Evolutionary conservation across 2,329 filamentous ascomycete genomes (phyloP).

Genomic region (Periconia sp.): DNA sequence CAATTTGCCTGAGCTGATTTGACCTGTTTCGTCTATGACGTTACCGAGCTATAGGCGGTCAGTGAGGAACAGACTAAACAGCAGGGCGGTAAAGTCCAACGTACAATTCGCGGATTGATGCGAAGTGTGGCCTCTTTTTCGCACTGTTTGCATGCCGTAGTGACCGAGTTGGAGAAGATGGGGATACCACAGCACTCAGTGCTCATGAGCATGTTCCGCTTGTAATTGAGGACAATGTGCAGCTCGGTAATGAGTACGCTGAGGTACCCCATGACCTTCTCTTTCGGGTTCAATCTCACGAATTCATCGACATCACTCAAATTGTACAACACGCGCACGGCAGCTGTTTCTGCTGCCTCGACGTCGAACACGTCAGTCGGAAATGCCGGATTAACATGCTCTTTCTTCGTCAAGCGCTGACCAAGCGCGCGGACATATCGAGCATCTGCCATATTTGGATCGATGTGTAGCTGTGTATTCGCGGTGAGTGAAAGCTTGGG

Average conservation of each 20-base stretch:
- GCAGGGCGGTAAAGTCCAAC: slow-evolving; percentile 10
- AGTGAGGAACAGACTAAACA: background rate
- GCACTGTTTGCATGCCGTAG: slow-evolving; percentile 50
- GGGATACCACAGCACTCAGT: slow-evolving; percentile 60
- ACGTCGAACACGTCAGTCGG: slow-evolving; percentile 42
- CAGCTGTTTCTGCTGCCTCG: slow-evolving; percentile 24
- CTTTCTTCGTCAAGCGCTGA: slow-evolving; percentile 54
- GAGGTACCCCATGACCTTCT: slow-evolving; percentile 52
- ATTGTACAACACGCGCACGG: slow-evolving; percentile 48
- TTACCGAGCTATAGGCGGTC: slow-evolving; percentile 44
- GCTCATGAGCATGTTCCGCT: slow-evolving; percentile 53
- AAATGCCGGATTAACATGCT: slow-evolving; percentile 59
- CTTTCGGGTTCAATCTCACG: slow-evolving; percentile 27
- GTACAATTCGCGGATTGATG: slow-evolving; percentile 51
- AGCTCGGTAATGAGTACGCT: slow-evolving; percentile 52
- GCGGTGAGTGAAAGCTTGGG: slow-evolving; percentile 45
- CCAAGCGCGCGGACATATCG: slow-evolving; percentile 61
- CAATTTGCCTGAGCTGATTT: slow-evolving; percentile 58
- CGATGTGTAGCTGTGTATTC: slow-evolving; percentile 60
- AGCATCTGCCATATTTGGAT: slow-evolving; percentile 61
- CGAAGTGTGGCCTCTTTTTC: slow-evolving; percentile 42
- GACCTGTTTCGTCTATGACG: slow-evolving; percentile 63
- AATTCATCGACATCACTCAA: slow-evolving; percentile 55
- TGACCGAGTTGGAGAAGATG: slow-evolving; percentile 58
- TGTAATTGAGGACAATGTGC: slow-evolving; percentile 48